Percentiles rank a stretch among this genome's conserved stretches.
Conservation (phyloP, 2,329 filamentous ascomycete species). For the Aspergillus nomiae region DNA sequence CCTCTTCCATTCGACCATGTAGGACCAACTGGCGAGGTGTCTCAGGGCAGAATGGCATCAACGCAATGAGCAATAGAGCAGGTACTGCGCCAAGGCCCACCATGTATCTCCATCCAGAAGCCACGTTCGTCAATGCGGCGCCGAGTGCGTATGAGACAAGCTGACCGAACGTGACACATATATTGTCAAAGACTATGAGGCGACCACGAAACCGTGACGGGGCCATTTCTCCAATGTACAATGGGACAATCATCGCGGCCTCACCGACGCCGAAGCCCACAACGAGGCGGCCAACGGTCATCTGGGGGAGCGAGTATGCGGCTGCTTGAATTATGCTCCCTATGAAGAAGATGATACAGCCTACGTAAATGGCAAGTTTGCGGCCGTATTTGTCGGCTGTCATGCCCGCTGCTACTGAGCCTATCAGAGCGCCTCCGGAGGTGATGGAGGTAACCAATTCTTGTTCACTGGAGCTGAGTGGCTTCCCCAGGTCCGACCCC, state of each 20-base stretch:
- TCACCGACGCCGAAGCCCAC: constrained; percentile 54
- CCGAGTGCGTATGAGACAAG: constrained; percentile 47
- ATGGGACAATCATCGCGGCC: constrained; percentile 50
- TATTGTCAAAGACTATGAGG: constrained; percentile 46
- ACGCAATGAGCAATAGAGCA: constrained; percentile 45
- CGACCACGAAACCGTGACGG: constrained; percentile 52
- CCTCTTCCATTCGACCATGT: constrained; percentile 45
- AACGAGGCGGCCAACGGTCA: constrained; percentile 49
- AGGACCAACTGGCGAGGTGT: constrained; percentile 51
- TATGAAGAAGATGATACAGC: constrained; percentile 43
- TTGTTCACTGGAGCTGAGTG: constrained; percentile 47
- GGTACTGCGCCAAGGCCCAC: constrained; percentile 52
- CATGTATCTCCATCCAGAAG: constrained; percentile 54
- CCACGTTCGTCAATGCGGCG: constrained; percentile 44
- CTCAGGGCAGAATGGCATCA: constrained; percentile 53
- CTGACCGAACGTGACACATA: constrained; percentile 47
- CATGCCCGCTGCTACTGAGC: constrained; percentile 42
- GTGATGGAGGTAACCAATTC: constrained; percentile 57
- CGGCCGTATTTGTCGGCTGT: constrained; percentile 44
- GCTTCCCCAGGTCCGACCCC: constrained; percentile 38
- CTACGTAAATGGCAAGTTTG: constrained; percentile 45
- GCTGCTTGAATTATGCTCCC: constrained; percentile 42
- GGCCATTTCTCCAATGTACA: constrained; percentile 55
- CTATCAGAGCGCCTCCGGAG: constrained; percentile 52
- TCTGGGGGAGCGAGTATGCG: constrained; percentile 44